phyloP scores from a whole-genome alignment of 1,284 basidiomycete genomes.

The Heliocybe sulcata region DNA sequence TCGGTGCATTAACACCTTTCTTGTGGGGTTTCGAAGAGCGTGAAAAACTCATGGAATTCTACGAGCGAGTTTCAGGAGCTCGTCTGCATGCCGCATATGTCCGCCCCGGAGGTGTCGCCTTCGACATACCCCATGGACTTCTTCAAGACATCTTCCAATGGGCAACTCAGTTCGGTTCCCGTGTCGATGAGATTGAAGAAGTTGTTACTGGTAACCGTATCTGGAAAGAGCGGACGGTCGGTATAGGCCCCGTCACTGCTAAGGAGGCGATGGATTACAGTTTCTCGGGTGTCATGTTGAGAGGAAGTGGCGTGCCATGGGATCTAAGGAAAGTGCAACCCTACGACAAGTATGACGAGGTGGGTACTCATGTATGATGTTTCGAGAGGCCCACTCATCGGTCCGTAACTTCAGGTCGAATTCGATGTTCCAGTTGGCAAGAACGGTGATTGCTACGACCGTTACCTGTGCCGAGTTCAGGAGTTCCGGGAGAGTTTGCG shows the following conservation, averaged over 20 bases:
- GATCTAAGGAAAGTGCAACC: conserved; percentile 90
- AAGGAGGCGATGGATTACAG: conserved; percentile 90
- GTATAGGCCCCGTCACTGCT: conserved; percentile 87
- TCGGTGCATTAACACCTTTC: conserved; percentile 97
- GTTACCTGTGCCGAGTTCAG: conserved; percentile 95
- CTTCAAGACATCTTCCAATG: conserved; percentile 98
- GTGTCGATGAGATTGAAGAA: conserved; percentile 97
- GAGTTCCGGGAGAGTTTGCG: conserved; percentile 94
- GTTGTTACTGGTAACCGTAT: conserved; percentile 97
- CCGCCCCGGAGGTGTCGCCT: conserved; percentile 96
- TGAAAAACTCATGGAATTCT: conserved; percentile 99
- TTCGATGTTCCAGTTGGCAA: conserved; percentile 95
- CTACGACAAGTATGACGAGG: conserved; percentile 97
- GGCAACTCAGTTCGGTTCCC: conserved; percentile 89
- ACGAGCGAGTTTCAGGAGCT: conserved; percentile 97
- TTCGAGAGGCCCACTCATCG: not conserved
- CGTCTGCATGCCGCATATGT: conserved; percentile 98
- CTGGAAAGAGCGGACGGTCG: conserved; percentile 94
- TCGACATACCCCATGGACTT: conserved; percentile 93
- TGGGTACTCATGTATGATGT: conserved; percentile 18
- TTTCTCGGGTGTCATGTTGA: conserved; percentile 96
- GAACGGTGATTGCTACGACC: conserved; percentile 97
- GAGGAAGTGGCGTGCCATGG: conserved; percentile 94
- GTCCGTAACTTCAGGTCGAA: conserved; percentile 49
- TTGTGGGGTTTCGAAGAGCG: conserved; percentile 99